A percentile compares a stretch with the other conserved stretches of the same genome.
These are phyloP conservation scores for Sanghuangporus baumii DNA, from an alignment of 1,284 basidiomycete species.

Conservation along the genomic window DNA sequence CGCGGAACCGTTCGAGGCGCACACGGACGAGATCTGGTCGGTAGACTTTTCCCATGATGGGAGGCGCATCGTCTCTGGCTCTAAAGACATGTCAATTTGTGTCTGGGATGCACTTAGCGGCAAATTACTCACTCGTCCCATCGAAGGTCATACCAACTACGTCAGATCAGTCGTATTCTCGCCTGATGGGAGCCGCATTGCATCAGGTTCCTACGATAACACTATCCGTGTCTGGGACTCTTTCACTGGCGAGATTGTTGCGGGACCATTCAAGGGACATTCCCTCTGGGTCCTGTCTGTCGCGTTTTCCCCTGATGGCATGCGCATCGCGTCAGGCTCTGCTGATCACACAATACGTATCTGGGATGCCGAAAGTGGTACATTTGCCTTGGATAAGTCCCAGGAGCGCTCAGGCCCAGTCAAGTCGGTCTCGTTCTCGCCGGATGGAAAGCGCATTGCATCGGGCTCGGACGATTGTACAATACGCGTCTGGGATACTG, in stretches of 20 bases:
- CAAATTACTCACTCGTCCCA: not conserved
- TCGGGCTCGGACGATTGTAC: not conserved
- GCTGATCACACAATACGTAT: not conserved
- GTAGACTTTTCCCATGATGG: not conserved
- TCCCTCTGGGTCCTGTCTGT: not conserved
- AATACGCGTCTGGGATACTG: not conserved
- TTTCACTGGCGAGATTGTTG: not conserved
- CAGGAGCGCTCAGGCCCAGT: not conserved
- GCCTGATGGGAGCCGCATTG: not conserved
- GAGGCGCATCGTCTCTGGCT: not conserved
- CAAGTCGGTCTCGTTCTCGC: not conserved
- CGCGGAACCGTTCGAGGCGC: not conserved
- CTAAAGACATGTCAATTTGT: not conserved
- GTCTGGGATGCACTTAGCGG: conserved; percentile 2
- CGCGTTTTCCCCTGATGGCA: conserved; percentile 1
- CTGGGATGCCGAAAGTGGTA: not conserved
- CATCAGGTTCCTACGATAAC: not conserved
- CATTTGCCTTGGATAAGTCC: not conserved
- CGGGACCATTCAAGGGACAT: not conserved
- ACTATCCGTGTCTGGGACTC: not conserved
- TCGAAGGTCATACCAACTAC: not conserved
- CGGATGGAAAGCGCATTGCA: not conserved
- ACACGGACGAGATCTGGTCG: not conserved
- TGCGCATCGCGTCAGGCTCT: not conserved
- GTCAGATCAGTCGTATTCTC: not conserved